Base-by-base conservation (phyloP, 2,329 filamentous ascomycete genomes). In the Phaeoacremonium minimum region DNA sequence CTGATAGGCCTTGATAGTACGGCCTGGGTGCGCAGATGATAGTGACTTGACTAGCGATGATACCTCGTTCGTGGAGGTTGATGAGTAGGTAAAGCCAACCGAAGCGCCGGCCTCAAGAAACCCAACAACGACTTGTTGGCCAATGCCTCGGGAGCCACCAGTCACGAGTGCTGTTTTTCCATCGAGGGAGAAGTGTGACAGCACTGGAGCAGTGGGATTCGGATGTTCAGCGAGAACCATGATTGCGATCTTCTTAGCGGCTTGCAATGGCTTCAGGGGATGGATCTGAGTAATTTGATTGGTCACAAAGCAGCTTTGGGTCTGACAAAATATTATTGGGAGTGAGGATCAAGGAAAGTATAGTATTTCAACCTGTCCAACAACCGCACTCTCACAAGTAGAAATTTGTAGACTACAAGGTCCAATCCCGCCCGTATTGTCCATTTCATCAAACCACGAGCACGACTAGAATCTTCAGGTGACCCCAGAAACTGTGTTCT, bases 1-100 rank as follows among this genome's bases (percentile, higher is more conserved):
- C 38, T 56, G 50, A 46, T 62, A 65, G 5, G 61, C 57, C 41
- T 56, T 55, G 18, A 60, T 51, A 4, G 44, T 14, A 8, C 42
- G 41, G 2, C 46, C 46, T 7, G 34, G 42, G 32, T 47, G 46
- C 3, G 44, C 41, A n/a, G n/a, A n/a, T n/a, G n/a, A n/a, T n/a
- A n/a, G n/a, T n/a, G n/a, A n/a, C n/a, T n/a, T n/a, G 13, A 28
- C 31, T n/a, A 35, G 17, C 15, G 36, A 28, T 7, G 6, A 7
- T 8, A 32, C 30, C 7, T 18, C 30, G 7, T 18, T 17, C 5
- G n/a, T 17, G 14, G 30, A 6, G 15, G 26, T n/a, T 3, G 41
- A 30, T 4, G 48, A 51, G 40, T 61, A 61, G 2, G 57, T 52
- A 32, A 61, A 49, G 22, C 48, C 55, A 7, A 58, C 49, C 13